Evolutionary conservation across 1,284 basidiomycete species (phyloP), one percentile per base, ranked within the genome.

Genomic region (Ceratobasidium sp.): DNA sequence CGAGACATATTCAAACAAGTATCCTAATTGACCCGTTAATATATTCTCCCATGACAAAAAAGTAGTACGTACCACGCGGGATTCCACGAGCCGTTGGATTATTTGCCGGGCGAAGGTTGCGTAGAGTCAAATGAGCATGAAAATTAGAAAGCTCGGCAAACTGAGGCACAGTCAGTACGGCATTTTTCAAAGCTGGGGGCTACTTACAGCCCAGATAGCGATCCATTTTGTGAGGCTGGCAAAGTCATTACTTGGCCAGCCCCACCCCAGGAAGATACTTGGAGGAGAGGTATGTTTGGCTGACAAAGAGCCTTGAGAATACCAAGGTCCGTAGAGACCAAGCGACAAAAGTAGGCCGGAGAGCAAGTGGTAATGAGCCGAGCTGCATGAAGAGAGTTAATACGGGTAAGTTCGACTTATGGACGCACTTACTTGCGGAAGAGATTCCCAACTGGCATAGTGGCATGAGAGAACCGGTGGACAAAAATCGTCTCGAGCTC

Each of bases 401-500:
- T 56, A 1, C 46, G 30, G 36, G 60, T 29, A 29, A 52, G 13
- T 16, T 8, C 9, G 41, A 60, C 69, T 75, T 46, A 62, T 68
- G 36, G 57, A 56, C 41, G 71, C n/a, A n/a, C 84, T 52, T 69
- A 95, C 93, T 99, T 99, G 77, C 90, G 91, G 82, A 95, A 90
- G 52, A 99, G 85, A 76, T 95, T 94, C 71, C 79, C 78, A 69
- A 91, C 79, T 0, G 96, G 97, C 89, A 99, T 97, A 0, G 96
- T 98, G 1, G 87, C 90, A 78, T 95, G 88, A 36, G 94, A 97
- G 83, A 99, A 99, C 19, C 92, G 88, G 77, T 98, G 95, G 1
- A 97, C 86, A 75, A 96, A 98, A 9, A 96, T 73, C 0, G 97
- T 96, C 79, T 99, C 96, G 23, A 94, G 78, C 77, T 98, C 94